Evolutionary conservation across 257 asterid species (phyloP).

Genomic region (Solanum pinnatisectum): DNA sequence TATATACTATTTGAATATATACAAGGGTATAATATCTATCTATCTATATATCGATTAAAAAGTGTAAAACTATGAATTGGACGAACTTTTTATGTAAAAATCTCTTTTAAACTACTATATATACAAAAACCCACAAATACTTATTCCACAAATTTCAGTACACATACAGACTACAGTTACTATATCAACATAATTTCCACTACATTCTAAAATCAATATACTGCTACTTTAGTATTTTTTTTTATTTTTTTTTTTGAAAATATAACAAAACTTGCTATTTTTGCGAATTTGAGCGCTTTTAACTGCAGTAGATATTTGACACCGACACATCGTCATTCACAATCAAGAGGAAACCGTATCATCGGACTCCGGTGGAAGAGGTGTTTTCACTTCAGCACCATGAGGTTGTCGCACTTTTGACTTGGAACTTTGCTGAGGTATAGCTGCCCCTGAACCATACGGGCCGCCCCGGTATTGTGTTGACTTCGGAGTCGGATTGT

Average conservation of each 20-base stretch:
- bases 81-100: no score
- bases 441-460: not conserved
- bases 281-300: not conserved
- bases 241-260: no score
- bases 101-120: no score
- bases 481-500: not conserved
- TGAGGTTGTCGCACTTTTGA: not conserved
- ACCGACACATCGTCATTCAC: not conserved
- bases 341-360: not conserved
- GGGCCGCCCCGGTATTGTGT: not conserved
- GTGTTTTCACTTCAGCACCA: conserved; percentile 4
- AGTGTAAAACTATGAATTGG: no score
- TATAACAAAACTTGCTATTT: not conserved
- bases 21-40: no score
- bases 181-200: no score
- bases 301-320: not conserved
- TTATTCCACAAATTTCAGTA: no score
- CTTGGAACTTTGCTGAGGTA: not conserved
- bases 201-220: no score
- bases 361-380: not conserved
- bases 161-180: no score
- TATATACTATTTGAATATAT: no score
- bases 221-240: not conserved
- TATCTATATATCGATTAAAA: no score
- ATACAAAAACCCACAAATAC: no score